These are phyloP conservation scores for Monotropa hypopitys DNA, from an alignment of 179 eudicot species.

Conservation along the genomic window DNA sequence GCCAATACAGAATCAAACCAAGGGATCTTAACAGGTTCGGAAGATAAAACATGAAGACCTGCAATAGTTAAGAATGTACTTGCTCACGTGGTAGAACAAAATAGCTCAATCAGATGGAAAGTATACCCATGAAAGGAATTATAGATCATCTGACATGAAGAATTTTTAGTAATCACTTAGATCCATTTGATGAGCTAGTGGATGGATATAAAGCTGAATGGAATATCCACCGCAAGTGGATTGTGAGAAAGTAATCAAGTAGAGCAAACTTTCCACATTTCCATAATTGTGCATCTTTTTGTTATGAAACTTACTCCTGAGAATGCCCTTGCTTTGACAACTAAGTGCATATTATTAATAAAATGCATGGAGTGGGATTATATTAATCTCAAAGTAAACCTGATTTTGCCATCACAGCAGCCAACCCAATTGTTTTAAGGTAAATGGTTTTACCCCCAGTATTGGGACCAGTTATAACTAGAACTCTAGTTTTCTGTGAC, in stretches of 20 bases:
- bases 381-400: conserved; percentile 26
- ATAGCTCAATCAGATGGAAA: conserved; percentile 2
- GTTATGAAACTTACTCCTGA: background rate
- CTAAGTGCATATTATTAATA: background rate
- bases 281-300: background rate
- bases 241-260: background rate
- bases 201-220: background rate
- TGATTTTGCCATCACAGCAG: conserved; percentile 98
- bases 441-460: conserved; percentile 96
- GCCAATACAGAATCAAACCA: conserved; percentile 94
- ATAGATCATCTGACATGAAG: background rate
- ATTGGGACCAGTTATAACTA: conserved; percentile 93
- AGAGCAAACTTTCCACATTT: background rate
- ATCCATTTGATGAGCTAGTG: background rate
- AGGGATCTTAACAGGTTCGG: conserved; percentile 72
- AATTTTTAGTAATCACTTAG: background rate
- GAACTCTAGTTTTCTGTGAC: conserved; percentile 53
- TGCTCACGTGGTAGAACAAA: background rate
- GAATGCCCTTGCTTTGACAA: background rate
- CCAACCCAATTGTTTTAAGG: conserved; percentile 85
- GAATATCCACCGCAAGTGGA: background rate
- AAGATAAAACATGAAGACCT: conserved; percentile 78
- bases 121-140: background rate
- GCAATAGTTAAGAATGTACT: conserved; percentile 13
- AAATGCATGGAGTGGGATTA: background rate